Percentiles rank a stretch among this genome's conserved stretches.
phyloP scores from a whole-genome alignment of 495 filamentous ascomycete genomes.

The Penicillium taxi region DNA sequence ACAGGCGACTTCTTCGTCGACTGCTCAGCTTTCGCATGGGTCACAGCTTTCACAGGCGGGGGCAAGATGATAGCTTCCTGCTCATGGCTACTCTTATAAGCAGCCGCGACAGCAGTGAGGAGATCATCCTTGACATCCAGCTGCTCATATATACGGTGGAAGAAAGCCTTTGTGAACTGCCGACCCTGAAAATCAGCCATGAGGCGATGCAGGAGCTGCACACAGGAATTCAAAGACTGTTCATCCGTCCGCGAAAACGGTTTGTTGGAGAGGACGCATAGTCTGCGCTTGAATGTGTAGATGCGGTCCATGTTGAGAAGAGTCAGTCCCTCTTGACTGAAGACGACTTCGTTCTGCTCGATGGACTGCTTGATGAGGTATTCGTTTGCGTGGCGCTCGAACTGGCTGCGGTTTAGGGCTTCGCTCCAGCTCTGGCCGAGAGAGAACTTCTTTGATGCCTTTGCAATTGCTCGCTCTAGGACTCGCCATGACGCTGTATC shows the following conservation, averaged over 20 bases:
- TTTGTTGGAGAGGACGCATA: conserved; percentile 47
- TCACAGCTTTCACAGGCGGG: conserved; percentile 7
- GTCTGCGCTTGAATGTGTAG: conserved; percentile 62
- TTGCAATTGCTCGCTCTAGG: conserved; percentile 35
- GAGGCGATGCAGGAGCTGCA: conserved; percentile 52
- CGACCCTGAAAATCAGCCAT: conserved; percentile 52
- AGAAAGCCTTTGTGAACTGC: conserved; percentile 48
- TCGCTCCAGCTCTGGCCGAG: conserved; percentile 40
- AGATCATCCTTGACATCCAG: conserved; percentile 48
- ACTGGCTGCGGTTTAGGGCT: conserved; percentile 28
- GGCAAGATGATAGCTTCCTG: conserved; percentile 39
- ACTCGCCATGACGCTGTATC: conserved; percentile 29
- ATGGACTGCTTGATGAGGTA: conserved; percentile 59
- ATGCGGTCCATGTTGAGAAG: conserved; percentile 61
- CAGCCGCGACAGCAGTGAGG: conserved; percentile 46
- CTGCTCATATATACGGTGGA: conserved; percentile 56
- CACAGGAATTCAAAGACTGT: conserved; percentile 40
- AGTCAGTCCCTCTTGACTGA: conserved; percentile 60
- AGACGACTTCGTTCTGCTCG: conserved; percentile 60
- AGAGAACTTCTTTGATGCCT: conserved; percentile 37
- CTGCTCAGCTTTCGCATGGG: background rate
- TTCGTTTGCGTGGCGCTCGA: conserved; percentile 32
- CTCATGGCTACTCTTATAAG: conserved; percentile 51
- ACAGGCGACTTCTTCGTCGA: conserved; percentile 14
- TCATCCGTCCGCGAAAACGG: conserved; percentile 21